Base-by-base conservation (phyloP, 805 yeast genomes). In the Ogataea nakhonphanomensis region DNA sequence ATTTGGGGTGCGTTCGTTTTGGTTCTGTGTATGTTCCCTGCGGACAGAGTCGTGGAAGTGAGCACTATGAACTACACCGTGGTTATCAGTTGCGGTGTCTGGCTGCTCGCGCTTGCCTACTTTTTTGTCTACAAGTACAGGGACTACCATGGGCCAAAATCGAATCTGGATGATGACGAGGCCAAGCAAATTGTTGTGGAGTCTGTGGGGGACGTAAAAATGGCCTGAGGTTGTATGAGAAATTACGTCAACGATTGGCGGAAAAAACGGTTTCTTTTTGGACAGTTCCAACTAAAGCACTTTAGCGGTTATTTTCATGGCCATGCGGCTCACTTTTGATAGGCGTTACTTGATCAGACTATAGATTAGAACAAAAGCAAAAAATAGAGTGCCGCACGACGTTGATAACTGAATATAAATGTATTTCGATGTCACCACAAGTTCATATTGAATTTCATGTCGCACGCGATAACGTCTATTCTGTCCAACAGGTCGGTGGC, bases 61-160 rank as follows among this genome's bases (percentile, higher is more conserved):
- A 61, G 62, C 0, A 62, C 75, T n/a, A 82, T 83, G 90, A 83
- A 83, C 62, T 83, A 82, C 57, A 78, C 87, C 0, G 72, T 73
- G 50, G 84, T 77, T 3, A 78, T 82, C 41, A 78, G 78, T 20
- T 72, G 74, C 21, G 80, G 81, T 6, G 72, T 76, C 9, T 77
- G 83, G 82, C 42, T 74, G 3, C 58, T 78, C 11, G 65, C 82
- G 1, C 48, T 70, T 37, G 40, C 69, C 1, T 79, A 79, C 58
- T 80, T 73, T 59, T 69, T 57, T 42, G 55, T 66, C 5, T 70
- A 71, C 54, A 83, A 80, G 3, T 67, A 72, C 46, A 75, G 70
- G 51, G 60, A 66, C 53, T 80, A 73, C 65, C 57, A 67, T 17
- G 87, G 87, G 4, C 85, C 86, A 0, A 49, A 29, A 7, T 48